phyloP scores from a whole-genome alignment of 1,284 basidiomycete species.

The Ceratorhiza oryzae-sativae region DNA sequence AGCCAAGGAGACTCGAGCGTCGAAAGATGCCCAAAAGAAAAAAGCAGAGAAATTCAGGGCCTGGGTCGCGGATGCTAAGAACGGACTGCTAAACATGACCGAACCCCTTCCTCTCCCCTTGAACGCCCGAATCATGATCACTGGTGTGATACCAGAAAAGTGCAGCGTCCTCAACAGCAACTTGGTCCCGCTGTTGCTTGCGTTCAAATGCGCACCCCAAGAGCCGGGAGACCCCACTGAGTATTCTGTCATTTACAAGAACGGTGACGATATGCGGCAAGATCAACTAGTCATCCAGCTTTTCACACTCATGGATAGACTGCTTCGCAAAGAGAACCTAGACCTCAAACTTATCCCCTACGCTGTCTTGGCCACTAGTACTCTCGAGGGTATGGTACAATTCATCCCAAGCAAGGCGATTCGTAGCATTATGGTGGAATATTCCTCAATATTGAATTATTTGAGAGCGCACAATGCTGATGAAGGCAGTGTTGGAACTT shows the following conservation, averaged over 20 bases:
- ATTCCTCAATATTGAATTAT: conserved; percentile 84
- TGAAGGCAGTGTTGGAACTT: conserved; percentile 90
- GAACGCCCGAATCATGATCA: conserved; percentile 82
- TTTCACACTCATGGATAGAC: conserved; percentile 95
- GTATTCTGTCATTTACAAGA: conserved; percentile 97
- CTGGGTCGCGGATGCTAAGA: conserved; percentile 85
- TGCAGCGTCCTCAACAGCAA: conserved; percentile 98
- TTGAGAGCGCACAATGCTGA: conserved; percentile 86
- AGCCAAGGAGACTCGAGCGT: conserved; percentile 85
- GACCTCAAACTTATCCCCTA: conserved; percentile 94
- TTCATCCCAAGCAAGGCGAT: conserved; percentile 96
- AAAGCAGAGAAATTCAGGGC: conserved; percentile 95
- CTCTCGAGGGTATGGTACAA: conserved; percentile 94
- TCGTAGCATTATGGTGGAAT: conserved; percentile 90
- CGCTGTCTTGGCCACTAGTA: conserved; percentile 91
- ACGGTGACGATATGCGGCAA: conserved; percentile 97
- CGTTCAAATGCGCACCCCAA: conserved; percentile 79
- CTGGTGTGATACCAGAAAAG: conserved; percentile 87
- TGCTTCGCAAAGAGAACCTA: conserved; percentile 93
- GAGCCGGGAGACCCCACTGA: conserved; percentile 55
- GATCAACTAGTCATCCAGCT: conserved; percentile 97
- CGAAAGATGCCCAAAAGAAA: conserved; percentile 92
- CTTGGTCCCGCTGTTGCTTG: conserved; percentile 88
- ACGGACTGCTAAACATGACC: conserved; percentile 72
- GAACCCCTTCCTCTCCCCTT: conserved; percentile 86